These are phyloP conservation scores for Exophiala dermatitidis DNA, from an alignment of 2,329 filamentous ascomycete genomes.

Conservation along the genomic window DNA sequence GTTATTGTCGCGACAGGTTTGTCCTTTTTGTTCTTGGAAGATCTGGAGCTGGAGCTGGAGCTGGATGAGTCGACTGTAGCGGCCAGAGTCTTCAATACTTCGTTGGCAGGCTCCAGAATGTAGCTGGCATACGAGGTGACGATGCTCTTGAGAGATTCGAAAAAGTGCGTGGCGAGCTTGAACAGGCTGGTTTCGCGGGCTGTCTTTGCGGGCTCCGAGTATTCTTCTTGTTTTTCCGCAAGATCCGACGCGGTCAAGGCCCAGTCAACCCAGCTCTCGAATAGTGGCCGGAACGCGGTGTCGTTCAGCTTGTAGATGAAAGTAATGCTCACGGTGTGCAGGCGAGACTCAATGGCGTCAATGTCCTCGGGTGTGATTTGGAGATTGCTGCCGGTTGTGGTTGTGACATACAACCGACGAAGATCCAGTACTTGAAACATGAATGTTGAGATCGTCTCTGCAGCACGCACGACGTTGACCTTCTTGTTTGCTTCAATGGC, in stretches of 20 bases:
- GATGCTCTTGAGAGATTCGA: constrained; percentile 53
- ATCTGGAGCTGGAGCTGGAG: too few species aligned
- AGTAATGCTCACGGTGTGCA: constrained; percentile 68
- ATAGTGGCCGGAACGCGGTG: constrained; percentile 83
- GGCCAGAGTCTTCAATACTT: constrained; percentile 44
- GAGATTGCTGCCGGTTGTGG: constrained; percentile 22
- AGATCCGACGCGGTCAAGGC: constrained; percentile 41
- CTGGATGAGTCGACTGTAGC: too few species aligned
- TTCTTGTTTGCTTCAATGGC: constrained; percentile 63
- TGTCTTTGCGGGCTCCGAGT: constrained; percentile 41
- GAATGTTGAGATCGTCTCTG: constrained; percentile 58
- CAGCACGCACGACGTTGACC: constrained; percentile 67
- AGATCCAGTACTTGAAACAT: constrained; percentile 49
- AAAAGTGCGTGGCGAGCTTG: constrained; percentile 20
- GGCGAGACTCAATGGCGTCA: constrained; percentile 53
- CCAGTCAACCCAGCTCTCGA: constrained; percentile 80
- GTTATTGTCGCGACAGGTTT: constrained; percentile 24
- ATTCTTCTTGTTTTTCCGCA: neutral
- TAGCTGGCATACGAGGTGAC: constrained; percentile 89
- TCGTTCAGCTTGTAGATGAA: constrained; percentile 98
- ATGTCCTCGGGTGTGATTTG: constrained; percentile 42
- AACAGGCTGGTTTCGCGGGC: constrained; percentile 54
- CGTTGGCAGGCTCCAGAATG: constrained; percentile 66
- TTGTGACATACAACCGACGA: constrained; percentile 34
- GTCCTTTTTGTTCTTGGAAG: too few species aligned